Evolutionary conservation across 768 basidiomycete species (phyloP).

Genomic region (Serpula lacrymans): DNA sequence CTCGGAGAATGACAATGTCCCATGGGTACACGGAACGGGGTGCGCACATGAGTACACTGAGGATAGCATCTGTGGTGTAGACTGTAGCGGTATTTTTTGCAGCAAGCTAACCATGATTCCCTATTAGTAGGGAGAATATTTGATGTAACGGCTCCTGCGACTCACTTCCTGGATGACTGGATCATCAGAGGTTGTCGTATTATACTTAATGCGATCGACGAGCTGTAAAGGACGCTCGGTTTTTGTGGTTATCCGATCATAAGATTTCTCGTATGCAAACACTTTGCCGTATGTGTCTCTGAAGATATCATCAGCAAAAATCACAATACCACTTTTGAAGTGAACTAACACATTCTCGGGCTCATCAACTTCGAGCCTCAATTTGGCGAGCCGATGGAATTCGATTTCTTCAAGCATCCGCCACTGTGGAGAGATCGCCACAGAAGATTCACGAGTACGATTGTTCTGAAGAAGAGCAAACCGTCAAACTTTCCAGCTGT

Average conservation of each 20-base stretch:
- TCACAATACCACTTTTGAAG: no score
- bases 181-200: constrained; percentile 96
- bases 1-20: constrained; percentile 95
- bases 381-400: constrained; percentile 86
- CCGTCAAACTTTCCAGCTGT: not conserved
- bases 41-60: constrained; percentile 94
- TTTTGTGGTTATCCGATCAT: constrained; percentile 94
- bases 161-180: constrained; percentile 89
- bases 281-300: constrained; percentile 88
- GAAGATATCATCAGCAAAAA: constrained; percentile 6
- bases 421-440: constrained; percentile 92
- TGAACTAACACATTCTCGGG: constrained; percentile 87
- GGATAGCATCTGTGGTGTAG: constrained; percentile 93
- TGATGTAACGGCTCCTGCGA: not conserved
- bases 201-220: constrained; percentile 94
- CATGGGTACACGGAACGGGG: constrained; percentile 95
- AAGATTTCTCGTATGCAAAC: constrained; percentile 90
- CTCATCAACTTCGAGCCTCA: constrained; percentile 91
- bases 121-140: constrained; percentile 7
- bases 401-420: constrained; percentile 96
- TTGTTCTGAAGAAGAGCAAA: constrained; percentile 50
- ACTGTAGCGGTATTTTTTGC: constrained; percentile 78
- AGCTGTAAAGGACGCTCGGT: constrained; percentile 87
- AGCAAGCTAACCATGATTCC: constrained; percentile 55
- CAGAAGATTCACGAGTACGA: constrained; percentile 87